Percentiles rank a stretch among this genome's conserved stretches.
Evolutionary conservation across 164 flowering plant species (phyloP).

Genomic region (Saururus chinensis): DNA sequence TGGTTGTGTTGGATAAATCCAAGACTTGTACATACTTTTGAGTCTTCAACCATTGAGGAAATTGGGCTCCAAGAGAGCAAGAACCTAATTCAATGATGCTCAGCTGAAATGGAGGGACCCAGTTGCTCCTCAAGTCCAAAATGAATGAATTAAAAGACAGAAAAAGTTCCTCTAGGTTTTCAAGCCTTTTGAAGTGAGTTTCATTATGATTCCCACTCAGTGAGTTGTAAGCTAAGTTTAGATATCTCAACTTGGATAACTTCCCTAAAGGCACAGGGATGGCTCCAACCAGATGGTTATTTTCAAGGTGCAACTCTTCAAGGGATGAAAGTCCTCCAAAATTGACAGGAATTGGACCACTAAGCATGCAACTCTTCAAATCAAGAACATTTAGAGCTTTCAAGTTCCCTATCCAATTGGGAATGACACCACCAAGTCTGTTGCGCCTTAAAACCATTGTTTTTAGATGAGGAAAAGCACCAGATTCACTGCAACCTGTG

Average conservation of each 20-base stretch:
- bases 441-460: no score
- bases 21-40: not conserved
- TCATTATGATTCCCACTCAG: conserved; percentile 1
- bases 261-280: not conserved
- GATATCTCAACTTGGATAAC: not conserved
- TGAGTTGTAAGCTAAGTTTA: not conserved
- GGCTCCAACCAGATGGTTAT: not conserved
- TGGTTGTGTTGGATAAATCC: conserved; percentile 2
- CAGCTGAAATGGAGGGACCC: conserved; percentile 7
- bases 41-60: not conserved
- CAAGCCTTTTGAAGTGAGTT: not conserved
- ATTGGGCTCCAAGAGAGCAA: not conserved
- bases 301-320: not conserved
- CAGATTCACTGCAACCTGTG: no score
- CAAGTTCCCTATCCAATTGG: no score
- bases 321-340: not conserved
- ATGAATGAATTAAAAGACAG: not conserved
- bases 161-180: not conserved
- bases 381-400: no score
- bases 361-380: not conserved
- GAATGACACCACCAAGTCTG: no score
- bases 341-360: conserved; percentile 26
- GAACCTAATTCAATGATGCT: not conserved
- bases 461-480: no score
- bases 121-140: not conserved